Percentiles rank a stretch among this genome's conserved stretches.
phyloP scores from a whole-genome alignment of 345 rosid species.

The Pugionium dolabratum region DNA sequence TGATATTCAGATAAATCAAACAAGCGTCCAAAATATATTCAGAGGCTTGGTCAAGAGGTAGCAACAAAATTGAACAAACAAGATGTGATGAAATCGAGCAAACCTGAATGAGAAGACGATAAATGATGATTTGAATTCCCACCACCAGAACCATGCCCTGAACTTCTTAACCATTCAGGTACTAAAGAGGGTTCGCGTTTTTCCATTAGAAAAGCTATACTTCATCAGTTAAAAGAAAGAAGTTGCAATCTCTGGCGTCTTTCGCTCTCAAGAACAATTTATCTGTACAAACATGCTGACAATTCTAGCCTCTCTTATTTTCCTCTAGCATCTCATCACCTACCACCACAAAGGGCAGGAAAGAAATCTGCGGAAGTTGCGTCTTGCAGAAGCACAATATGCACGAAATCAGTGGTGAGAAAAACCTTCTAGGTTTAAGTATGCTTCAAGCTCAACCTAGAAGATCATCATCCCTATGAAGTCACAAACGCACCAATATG shows the following conservation, averaged over 20 bases:
- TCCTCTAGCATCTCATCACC: conserved; percentile 19
- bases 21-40: background rate
- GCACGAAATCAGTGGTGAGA: conserved; percentile 10
- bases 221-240: conserved; percentile 48
- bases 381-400: background rate
- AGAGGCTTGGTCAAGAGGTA: background rate
- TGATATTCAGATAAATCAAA: conserved; percentile 7
- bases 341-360: conserved; percentile 6
- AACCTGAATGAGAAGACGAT: conserved; percentile 67
- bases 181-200: conserved; percentile 74
- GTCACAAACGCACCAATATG: conserved; percentile 16
- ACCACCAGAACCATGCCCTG: conserved; percentile 64
- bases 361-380: background rate
- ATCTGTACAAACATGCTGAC: background rate
- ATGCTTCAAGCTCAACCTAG: conserved; percentile 33
- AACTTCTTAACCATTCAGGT: conserved; percentile 86
- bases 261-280: conserved; percentile 31
- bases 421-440: conserved; percentile 44
- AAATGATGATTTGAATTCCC: conserved; percentile 54
- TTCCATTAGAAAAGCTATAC: conserved; percentile 63
- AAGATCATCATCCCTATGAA: conserved; percentile 41
- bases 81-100: background rate
- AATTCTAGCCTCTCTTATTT: background rate
- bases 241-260: conserved; percentile 40
- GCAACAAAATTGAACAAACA: background rate